phyloP scores from a whole-genome alignment of 352 stramenopile species.

The Phytophthora constricta region DNA sequence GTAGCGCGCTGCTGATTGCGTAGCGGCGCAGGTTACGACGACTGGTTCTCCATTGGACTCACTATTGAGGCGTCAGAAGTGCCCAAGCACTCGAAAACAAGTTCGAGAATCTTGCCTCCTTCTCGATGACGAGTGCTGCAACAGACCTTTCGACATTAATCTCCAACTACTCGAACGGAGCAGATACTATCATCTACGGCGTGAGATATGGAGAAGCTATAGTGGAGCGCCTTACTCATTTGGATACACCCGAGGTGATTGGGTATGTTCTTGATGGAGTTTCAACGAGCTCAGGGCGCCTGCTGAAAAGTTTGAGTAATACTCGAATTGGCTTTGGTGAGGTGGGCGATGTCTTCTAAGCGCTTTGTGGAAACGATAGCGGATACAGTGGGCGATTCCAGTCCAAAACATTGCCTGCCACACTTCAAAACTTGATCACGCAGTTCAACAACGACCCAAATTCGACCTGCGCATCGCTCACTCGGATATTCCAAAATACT shows the following conservation, averaged over 20 bases:
- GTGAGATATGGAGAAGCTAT: slow-evolving; percentile 59
- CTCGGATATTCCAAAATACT: slow-evolving; percentile 47
- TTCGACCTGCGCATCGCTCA: slow-evolving; percentile 36
- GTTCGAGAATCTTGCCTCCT: slow-evolving; percentile 48
- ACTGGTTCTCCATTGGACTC: slow-evolving; percentile 36
- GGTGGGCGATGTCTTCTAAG: slow-evolving; percentile 43
- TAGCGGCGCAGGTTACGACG: slow-evolving; percentile 40
- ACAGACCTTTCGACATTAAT: slow-evolving; percentile 44
- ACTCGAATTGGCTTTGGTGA: slow-evolving; percentile 47
- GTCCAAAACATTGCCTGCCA: slow-evolving; percentile 9
- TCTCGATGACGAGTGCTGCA: slow-evolving; percentile 53
- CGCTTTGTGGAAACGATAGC: slow-evolving; percentile 19
- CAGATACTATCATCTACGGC: slow-evolving; percentile 44
- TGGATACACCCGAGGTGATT: slow-evolving; percentile 40
- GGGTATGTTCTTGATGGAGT: slow-evolving; percentile 63
- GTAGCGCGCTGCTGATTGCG: slow-evolving; percentile 46
- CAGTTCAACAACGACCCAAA: slow-evolving; percentile 34
- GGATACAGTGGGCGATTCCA: slow-evolving; percentile 30
- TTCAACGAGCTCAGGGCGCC: slow-evolving; percentile 42
- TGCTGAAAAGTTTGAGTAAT: slow-evolving; percentile 37
- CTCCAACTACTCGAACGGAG: slow-evolving; percentile 31
- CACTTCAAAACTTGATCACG: slow-evolving; percentile 27
- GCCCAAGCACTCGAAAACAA: slow-evolving; percentile 36
- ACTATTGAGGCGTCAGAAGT: slow-evolving; percentile 36
- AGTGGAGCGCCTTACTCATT: slow-evolving; percentile 55